Conservation (phyloP, 2,329 filamentous ascomycete genomes). For the Dryadomyces quercivorus region DNA sequence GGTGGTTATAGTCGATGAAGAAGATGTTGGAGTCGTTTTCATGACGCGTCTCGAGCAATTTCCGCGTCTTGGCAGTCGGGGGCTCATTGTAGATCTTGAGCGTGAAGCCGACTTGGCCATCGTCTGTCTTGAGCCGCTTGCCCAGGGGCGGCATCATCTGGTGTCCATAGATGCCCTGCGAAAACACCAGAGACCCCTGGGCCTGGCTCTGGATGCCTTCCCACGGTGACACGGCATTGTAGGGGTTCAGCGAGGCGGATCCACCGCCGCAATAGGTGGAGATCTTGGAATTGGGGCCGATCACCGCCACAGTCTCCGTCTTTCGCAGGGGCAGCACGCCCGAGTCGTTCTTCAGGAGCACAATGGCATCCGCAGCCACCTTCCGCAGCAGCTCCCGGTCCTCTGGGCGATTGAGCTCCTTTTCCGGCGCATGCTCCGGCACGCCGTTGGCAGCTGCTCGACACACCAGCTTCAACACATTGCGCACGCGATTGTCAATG, state of each 20-base stretch:
- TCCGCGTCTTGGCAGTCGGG: background rate
- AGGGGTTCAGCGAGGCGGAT: slow-evolving; percentile 21
- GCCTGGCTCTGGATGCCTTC: slow-evolving; percentile 23
- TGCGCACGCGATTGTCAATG: slow-evolving; percentile 17
- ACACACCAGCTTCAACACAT: slow-evolving; percentile 15
- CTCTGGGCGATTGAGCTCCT: slow-evolving; percentile 4
- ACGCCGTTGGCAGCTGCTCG: background rate
- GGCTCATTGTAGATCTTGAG: slow-evolving; percentile 10
- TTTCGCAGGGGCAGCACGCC: slow-evolving; percentile 34
- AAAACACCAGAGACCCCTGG: slow-evolving; percentile 16
- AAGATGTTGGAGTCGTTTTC: slow-evolving; percentile 27
- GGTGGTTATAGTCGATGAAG: slow-evolving; percentile 38
- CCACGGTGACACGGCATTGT: slow-evolving; percentile 30
- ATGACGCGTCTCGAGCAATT: slow-evolving; percentile 24
- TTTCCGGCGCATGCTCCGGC: slow-evolving; percentile 7
- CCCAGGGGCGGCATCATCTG: slow-evolving; percentile 11
- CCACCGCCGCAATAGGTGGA: slow-evolving; percentile 17
- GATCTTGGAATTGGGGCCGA: slow-evolving; percentile 36
- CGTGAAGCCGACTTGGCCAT: slow-evolving; percentile 7
- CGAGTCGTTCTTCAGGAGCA: slow-evolving; percentile 35
- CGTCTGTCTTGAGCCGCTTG: slow-evolving; percentile 4
- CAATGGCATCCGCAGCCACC: slow-evolving; percentile 9
- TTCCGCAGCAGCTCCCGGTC: slow-evolving; percentile 7
- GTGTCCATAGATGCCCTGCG: slow-evolving; percentile 10
- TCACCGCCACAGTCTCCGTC: slow-evolving; percentile 28